These are phyloP conservation scores for Geranium brycei DNA, from an alignment of 345 rosid species.

Conservation along the genomic window DNA sequence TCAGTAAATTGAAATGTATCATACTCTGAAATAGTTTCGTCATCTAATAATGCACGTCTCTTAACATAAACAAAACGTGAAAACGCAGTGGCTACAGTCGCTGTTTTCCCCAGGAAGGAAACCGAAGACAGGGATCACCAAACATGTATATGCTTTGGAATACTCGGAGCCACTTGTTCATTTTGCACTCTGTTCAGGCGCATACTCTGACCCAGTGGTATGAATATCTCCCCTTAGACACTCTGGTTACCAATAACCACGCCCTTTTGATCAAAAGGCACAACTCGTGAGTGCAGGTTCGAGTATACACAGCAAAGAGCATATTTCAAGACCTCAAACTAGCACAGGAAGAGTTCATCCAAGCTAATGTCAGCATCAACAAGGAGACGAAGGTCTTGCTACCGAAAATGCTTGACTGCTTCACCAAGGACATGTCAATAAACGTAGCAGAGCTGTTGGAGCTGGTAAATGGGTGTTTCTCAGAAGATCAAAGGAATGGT, in stretches of 20 bases:
- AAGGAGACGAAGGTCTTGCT: slow-evolving; percentile 56
- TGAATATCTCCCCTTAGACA: neutral
- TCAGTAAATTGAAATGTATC: neutral
- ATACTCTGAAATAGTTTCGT: neutral
- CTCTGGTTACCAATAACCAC: neutral
- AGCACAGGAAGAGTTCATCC: slow-evolving; percentile 50
- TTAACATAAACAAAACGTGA: too few relatives aligned
- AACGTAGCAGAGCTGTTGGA: slow-evolving; percentile 30
- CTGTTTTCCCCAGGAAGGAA: slow-evolving; percentile 72
- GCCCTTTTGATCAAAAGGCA: neutral
- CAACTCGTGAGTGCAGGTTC: slow-evolving; percentile 30
- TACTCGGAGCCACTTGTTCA: slow-evolving; percentile 77
- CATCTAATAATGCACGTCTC: neutral
- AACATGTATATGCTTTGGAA: slow-evolving; percentile 61
- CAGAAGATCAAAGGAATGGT: slow-evolving; percentile 35
- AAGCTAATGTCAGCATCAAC: slow-evolving; percentile 38
- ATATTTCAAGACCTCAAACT: slow-evolving; percentile 51
- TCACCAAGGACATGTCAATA: slow-evolving; percentile 54
- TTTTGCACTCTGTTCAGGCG: slow-evolving; percentile 67
- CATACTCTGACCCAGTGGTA: slow-evolving; percentile 68
- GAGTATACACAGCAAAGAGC: slow-evolving; percentile 44
- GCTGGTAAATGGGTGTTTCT: slow-evolving; percentile 28
- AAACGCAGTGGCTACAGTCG: slow-evolving; percentile 67
- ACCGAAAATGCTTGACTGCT: slow-evolving; percentile 49
- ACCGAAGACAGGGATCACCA: slow-evolving; percentile 28